These are phyloP conservation scores for Auriscalpium orientale DNA, from an alignment of 768 basidiomycete genomes.

Conservation along the genomic window DNA sequence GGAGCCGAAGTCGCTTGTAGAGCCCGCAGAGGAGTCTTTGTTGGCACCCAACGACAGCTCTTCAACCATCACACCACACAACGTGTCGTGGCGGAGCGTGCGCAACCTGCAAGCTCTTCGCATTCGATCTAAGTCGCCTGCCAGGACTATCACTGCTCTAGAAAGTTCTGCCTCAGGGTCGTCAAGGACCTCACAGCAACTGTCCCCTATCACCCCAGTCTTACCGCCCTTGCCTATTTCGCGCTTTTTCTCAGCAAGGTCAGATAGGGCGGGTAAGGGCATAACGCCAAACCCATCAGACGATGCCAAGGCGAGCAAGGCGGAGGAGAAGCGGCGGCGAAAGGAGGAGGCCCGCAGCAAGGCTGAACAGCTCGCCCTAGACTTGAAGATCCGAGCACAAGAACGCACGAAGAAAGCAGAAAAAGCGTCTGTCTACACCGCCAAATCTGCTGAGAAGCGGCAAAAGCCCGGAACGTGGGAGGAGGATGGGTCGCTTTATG, in stretches of 20 bases:
- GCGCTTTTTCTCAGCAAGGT: background rate
- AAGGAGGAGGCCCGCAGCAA: slow-evolving; percentile 33
- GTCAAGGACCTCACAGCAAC: too few species aligned
- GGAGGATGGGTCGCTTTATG: slow-evolving; percentile 16
- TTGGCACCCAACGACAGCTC: background rate
- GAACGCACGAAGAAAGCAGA: slow-evolving; percentile 20
- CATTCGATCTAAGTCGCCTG: background rate
- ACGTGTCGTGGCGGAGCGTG: background rate
- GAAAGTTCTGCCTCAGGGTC: background rate
- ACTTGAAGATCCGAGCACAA: slow-evolving; percentile 33
- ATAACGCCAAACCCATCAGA: background rate
- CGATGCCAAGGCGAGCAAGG: slow-evolving; percentile 12
- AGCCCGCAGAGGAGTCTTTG: background rate
- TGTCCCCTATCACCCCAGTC: too few species aligned
- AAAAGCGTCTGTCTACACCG: background rate
- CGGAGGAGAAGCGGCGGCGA: slow-evolving; percentile 37
- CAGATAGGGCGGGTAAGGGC: background rate
- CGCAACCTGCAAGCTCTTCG: background rate
- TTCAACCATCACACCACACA: background rate
- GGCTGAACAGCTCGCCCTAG: slow-evolving; percentile 36
- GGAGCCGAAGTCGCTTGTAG: background rate
- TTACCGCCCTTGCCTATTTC: background rate
- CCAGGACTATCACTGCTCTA: background rate
- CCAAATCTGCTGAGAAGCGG: slow-evolving; percentile 1
- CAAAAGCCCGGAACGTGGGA: slow-evolving; percentile 2